A percentile compares a stretch with the other conserved stretches of the same genome.
Conservation (phyloP, 129 eudicot genomes). For the Helianthus annuus region DNA sequence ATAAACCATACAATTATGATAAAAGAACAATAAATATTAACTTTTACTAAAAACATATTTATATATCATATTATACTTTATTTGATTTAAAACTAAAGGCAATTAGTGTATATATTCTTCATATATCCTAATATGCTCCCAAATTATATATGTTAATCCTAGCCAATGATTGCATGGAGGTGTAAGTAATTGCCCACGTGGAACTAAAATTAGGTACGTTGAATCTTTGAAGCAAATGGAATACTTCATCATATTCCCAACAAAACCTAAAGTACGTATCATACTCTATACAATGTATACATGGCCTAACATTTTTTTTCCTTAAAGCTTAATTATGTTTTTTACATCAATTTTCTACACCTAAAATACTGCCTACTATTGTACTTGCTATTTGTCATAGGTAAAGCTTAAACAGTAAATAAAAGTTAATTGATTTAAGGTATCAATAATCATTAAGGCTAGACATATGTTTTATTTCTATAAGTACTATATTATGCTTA, state of each 20-base stretch:
- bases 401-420: too few relatives aligned
- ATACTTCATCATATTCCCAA: constrained; percentile 24
- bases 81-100: not conserved
- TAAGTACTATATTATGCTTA: not conserved
- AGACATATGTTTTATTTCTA: too few relatives aligned
- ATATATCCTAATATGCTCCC: constrained; percentile 11
- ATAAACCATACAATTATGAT: too few relatives aligned
- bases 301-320: not conserved
- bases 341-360: too few relatives aligned
- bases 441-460: too few relatives aligned
- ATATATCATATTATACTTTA: not conserved
- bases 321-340: not conserved
- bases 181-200: constrained; percentile 11
- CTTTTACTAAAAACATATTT: not conserved
- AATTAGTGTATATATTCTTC: constrained; percentile 9
- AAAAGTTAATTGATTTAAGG: too few relatives aligned
- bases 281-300: not conserved
- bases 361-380: too few relatives aligned
- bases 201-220: constrained; percentile 21
- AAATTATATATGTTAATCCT: not conserved
- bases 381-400: too few relatives aligned
- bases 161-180: constrained; percentile 5
- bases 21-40: too few relatives aligned
- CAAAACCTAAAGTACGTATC: constrained; percentile 7
- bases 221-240: constrained; percentile 22